Base-by-base conservation (phyloP, 1,139 yeast species). In the Lodderomyces parapsilosis region DNA sequence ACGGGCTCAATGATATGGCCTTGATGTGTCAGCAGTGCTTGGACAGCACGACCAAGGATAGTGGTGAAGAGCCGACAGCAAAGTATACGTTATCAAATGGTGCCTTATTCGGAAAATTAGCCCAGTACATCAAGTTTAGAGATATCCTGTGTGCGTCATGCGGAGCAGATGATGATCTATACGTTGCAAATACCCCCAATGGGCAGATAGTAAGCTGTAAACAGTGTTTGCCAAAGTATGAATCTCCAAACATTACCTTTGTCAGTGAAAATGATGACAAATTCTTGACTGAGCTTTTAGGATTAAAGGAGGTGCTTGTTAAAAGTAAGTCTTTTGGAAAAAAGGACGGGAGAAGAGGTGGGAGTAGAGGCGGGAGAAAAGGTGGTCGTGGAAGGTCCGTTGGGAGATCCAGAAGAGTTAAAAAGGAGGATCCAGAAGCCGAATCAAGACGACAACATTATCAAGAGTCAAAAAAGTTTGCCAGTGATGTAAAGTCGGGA, bases 1-100 rank as follows among this genome's bases (percentile, higher is more conserved):
- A 70, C 56, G 86, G 83, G 1, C 76, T 81, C 18, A 68, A 74
- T 17, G 83, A 78, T 50, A 74, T 81, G 74, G 59, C 73, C 0
- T 59, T 80, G 46, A 54, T 79, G 22, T 81, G 87, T 55, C 65
- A 65, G 30, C 41, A 48, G 8, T 81, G 87, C 55, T 59, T 70
- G 4, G 56, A 53, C n/a, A 74, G 73, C 45, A 74, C 68, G 40
- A 43, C 32, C 15, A 39, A 39, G 27, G 41, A 46, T 19, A 43
- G 42, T 13, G 44, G 41, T 6, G 78, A 73, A 32, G 66, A 64
- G 39, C 75, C 81, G 0, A 66, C 77, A 1, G 76, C 81, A 1
- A 74, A 70, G 44, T 79, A 80, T 48, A 65, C 80, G 3, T 56
- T 78, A 7, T 63, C 74, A 3, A 81, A 80, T 52, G 86, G 85